Percentiles rank a stretch among this genome's conserved stretches.
phyloP scores from a whole-genome alignment of 2,329 filamentous ascomycete species.

The Exophiala sideris region DNA sequence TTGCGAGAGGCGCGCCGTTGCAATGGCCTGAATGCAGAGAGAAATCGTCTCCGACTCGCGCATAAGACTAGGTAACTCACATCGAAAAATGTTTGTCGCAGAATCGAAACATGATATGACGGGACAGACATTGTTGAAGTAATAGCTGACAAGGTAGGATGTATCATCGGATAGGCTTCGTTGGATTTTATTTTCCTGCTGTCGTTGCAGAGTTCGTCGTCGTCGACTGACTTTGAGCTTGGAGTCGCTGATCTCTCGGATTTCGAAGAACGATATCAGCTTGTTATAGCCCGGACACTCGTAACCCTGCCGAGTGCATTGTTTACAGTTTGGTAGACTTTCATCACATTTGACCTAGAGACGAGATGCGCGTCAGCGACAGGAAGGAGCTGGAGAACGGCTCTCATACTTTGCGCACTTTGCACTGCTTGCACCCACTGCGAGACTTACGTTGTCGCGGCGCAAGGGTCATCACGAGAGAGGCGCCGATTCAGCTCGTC shows the following conservation, averaged over 20 bases:
- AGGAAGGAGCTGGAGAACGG: background rate
- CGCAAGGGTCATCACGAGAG: no score
- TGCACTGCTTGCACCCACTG: background rate
- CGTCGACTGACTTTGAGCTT: background rate
- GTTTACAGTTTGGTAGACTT: background rate
- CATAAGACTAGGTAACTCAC: background rate
- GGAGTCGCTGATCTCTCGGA: background rate
- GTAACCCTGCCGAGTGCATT: background rate
- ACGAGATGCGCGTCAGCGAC: background rate
- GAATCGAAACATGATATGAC: background rate
- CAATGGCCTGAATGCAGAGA: background rate
- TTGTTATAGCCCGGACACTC: background rate
- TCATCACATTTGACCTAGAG: background rate
- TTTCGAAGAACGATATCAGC: background rate
- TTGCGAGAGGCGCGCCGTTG: background rate
- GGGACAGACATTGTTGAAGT: slow-evolving; percentile 1
- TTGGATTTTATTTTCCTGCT: background rate
- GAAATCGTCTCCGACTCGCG: background rate
- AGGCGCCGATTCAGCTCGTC: no score
- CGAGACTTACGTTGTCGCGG: background rate
- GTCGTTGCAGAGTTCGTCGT: background rate
- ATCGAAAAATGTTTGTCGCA: background rate
- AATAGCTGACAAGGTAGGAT: background rate
- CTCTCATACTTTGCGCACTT: background rate
- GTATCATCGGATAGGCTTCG: background rate